phyloP scores from a whole-genome alignment of 768 basidiomycete species.

The Sarcodon aspratus region DNA sequence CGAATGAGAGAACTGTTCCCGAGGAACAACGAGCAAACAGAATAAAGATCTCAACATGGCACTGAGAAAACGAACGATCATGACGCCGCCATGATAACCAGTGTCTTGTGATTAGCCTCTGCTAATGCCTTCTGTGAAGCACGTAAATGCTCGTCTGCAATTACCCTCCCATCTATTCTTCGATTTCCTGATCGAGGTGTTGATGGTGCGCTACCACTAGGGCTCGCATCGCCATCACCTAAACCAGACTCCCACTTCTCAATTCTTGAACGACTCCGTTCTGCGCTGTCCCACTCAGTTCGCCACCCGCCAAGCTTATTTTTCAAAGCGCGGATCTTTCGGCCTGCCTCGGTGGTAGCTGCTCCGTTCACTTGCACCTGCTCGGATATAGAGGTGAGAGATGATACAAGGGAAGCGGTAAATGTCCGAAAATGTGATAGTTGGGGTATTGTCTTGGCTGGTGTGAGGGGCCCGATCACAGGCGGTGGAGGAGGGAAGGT shows the following conservation, averaged over 20 bases:
- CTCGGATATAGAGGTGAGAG: slow-evolving; percentile 71
- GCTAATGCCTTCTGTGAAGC: slow-evolving; percentile 65
- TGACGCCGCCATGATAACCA: slow-evolving; percentile 67
- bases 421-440: slow-evolving; percentile 61
- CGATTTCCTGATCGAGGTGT: slow-evolving; percentile 15
- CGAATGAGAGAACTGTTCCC: slow-evolving; percentile 6
- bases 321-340: slow-evolving; percentile 77
- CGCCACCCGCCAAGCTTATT: slow-evolving; percentile 76
- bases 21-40: background rate
- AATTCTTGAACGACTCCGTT: slow-evolving; percentile 63
- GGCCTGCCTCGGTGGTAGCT: slow-evolving; percentile 73
- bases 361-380: slow-evolving; percentile 85
- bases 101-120: slow-evolving; percentile 67
- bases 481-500: slow-evolving; percentile 44
- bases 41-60: background rate
- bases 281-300: slow-evolving; percentile 77
- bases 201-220: slow-evolving; percentile 18
- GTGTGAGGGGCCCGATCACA: slow-evolving; percentile 38
- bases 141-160: slow-evolving; percentile 69
- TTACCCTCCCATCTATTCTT: slow-evolving; percentile 53
- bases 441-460: slow-evolving; percentile 50
- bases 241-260: slow-evolving; percentile 72
- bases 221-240: slow-evolving; percentile 27
- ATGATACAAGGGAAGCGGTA: slow-evolving; percentile 64
- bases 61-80: background rate